These are phyloP conservation scores for Holtermanniella nyarrowii DNA, from an alignment of 768 basidiomycete species.

Conservation along the genomic window DNA sequence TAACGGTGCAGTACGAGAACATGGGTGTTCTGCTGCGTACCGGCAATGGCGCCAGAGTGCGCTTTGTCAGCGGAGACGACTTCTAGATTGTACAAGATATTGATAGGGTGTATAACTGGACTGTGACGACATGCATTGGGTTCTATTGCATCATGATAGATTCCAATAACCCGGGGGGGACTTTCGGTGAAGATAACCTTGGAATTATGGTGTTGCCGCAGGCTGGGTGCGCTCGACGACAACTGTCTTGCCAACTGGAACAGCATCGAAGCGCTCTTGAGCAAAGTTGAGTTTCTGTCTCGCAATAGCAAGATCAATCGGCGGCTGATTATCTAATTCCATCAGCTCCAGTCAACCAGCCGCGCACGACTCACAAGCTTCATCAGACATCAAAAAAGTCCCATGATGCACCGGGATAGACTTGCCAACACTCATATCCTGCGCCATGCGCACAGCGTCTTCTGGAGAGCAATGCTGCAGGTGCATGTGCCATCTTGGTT, in stretches of 20 bases:
- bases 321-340: constrained; percentile 24
- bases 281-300: constrained; percentile 16
- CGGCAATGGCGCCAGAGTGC: constrained; percentile 72
- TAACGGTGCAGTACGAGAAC: constrained; percentile 63
- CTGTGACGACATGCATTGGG: not conserved
- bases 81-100: not conserved
- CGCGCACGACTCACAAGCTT: constrained; percentile 23
- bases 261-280: constrained; percentile 15
- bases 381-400: constrained; percentile 35
- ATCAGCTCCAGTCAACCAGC: constrained; percentile 1
- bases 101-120: no score
- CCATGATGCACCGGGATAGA: constrained; percentile 39
- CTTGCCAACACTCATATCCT: constrained; percentile 24
- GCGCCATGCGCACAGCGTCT: constrained; percentile 34
- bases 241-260: constrained; percentile 27
- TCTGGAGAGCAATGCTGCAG: constrained; percentile 38
- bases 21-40: constrained; percentile 69
- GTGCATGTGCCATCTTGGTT: constrained; percentile 35
- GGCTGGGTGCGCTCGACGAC: no score
- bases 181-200: no score
- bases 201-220: no score
- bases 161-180: no score
- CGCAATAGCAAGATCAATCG: constrained; percentile 24
- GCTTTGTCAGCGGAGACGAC: constrained; percentile 46
- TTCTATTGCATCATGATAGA: no score